phyloP scores from a whole-genome alignment of 2,329 filamentous ascomycete species.

The Venturia pyrina region DNA sequence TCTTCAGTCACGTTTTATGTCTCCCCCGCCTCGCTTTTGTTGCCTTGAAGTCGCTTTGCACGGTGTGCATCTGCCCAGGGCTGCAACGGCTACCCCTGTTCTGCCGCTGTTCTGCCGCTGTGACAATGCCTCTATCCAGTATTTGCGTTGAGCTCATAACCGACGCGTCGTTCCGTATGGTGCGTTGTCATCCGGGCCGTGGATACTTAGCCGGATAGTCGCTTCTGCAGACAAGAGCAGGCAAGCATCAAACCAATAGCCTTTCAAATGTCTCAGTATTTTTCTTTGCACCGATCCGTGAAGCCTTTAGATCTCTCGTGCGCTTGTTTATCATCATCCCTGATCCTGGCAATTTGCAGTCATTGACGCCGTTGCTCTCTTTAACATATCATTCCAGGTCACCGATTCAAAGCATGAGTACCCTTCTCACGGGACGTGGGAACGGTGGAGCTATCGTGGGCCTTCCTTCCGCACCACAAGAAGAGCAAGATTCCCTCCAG shows the following conservation, averaged over 20 bases:
- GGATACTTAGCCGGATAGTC: neutral
- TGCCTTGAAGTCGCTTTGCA: constrained; percentile 1
- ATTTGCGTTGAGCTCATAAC: neutral
- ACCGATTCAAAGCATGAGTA: neutral
- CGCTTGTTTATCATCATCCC: neutral
- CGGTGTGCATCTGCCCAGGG: constrained; percentile 3
- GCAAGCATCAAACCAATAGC: constrained; percentile 5
- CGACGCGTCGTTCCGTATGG: constrained; percentile 1
- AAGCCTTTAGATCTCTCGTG: neutral
- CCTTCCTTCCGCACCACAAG: constrained; percentile 1
- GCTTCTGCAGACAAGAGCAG: neutral
- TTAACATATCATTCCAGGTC: neutral
- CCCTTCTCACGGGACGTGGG: neutral
- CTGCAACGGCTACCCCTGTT: neutral
- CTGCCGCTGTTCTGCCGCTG: neutral
- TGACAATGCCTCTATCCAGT: neutral
- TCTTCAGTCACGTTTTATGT: neutral
- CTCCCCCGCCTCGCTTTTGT: neutral
- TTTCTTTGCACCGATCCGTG: neutral
- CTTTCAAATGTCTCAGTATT: constrained; percentile 10
- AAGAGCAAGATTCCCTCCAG: constrained; percentile 2
- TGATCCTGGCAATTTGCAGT: neutral
- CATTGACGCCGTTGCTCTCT: neutral
- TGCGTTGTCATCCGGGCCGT: constrained; percentile 8
- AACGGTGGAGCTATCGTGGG: neutral